Percentiles rank a stretch among this genome's conserved stretches.
Evolutionary conservation across 768 basidiomycete genomes (phyloP).

Genomic region (Sporobolomyces phaffii): DNA sequence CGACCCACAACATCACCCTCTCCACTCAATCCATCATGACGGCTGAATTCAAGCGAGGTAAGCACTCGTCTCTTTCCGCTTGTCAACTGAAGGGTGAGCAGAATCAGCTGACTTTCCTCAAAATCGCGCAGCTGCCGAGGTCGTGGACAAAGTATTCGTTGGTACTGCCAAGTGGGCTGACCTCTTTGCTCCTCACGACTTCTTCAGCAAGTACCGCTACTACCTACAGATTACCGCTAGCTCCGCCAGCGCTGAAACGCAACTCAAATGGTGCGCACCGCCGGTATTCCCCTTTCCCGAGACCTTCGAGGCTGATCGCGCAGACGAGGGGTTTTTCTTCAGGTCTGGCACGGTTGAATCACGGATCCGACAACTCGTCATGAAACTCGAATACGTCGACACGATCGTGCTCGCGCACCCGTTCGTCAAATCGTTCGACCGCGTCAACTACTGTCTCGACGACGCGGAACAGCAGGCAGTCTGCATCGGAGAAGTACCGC

Average conservation of each 20-base stretch:
- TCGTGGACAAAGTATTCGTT: constrained; percentile 76
- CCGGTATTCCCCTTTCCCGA: background rate
- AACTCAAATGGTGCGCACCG: constrained; percentile 77
- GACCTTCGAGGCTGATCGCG: background rate
- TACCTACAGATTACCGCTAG: constrained; percentile 94
- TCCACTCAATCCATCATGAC: constrained; percentile 96
- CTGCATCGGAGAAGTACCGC: constrained; percentile 77
- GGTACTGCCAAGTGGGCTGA: constrained; percentile 81
- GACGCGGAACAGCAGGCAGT: constrained; percentile 83
- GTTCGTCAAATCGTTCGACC: constrained; percentile 87
- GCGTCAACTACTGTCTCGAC: constrained; percentile 70
- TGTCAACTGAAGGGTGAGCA: no score
- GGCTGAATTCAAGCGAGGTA: constrained; percentile 88
- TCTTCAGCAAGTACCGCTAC: constrained; percentile 93
- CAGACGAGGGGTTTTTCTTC: background rate
- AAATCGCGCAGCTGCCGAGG: constrained; percentile 65
- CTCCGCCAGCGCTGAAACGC: constrained; percentile 71
- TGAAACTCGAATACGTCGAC: constrained; percentile 95
- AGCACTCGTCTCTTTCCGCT: background rate
- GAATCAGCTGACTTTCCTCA: no score
- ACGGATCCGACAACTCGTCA: constrained; percentile 86
- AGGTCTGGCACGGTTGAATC: constrained; percentile 99
- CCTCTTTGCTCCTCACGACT: constrained; percentile 90
- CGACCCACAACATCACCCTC: constrained; percentile 93
- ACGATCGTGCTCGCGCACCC: constrained; percentile 87